Base-by-base conservation (phyloP, 2,329 filamentous ascomycete species). In the Stenocarpella maydis region DNA sequence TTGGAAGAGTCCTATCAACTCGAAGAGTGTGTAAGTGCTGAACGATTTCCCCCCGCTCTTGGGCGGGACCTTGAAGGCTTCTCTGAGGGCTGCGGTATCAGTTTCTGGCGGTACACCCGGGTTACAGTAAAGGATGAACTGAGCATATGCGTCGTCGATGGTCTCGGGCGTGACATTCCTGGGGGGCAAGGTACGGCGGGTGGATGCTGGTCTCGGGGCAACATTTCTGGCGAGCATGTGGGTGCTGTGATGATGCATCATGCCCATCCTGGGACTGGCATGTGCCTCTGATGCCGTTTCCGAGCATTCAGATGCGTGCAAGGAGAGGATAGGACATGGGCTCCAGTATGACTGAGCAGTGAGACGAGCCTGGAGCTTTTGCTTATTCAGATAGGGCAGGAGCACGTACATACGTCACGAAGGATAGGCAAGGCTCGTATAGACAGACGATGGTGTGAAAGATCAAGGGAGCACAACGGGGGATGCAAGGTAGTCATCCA, bases 41-140 rank as follows among this genome's bases (percentile, higher is more conserved):
- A 97, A 98, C 70, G 85, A 90, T 79, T 97, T 97, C 71, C 93
- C 93, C 74, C 95, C 94, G 77, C 94, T 97, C 76, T 91, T 94
- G 5, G 95, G 95, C 1, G 93, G 93, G 34, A 84, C 89, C 55
- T 91, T 88, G 78, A 98, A 97, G 15, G 89, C 89, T 74, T 92
- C 92, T 69, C 90, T 88, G 58, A 98, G 82, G 66, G 91, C 88
- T 3, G 85, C 80, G 0, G 92, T 91, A 79, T 97, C 91, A 52
- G 88, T 87, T 19, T 89, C 86, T n/a, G 85, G 78, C 3, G 91
- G 85, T 61, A 97, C 90, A 52, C 88, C 90, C 6, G 95, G 95
- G 78, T 98, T 98, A 84, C 95, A 97, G 80, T 94, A 93, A 69
- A 98, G 85, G 75, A 98, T 92, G 78, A 98, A 98, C 73, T 84